Evolutionary conservation across 2,329 filamentous ascomycete species (phyloP).

Genomic region (Hymenoscyphus fraxineus): DNA sequence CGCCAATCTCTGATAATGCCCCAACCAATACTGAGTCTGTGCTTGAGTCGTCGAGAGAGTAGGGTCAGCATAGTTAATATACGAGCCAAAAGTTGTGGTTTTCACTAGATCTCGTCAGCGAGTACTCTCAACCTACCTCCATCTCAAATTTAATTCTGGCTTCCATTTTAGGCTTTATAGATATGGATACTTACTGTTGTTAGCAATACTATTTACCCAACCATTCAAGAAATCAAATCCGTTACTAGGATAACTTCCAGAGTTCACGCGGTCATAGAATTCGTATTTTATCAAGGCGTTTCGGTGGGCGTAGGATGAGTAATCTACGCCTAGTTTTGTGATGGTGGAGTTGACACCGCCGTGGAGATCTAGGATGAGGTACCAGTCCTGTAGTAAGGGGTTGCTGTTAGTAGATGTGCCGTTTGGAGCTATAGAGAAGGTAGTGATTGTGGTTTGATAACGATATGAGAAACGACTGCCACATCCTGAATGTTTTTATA

Average conservation of each 20-base stretch:
- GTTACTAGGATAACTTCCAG: slow-evolving; percentile 15
- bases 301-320: slow-evolving; percentile 22
- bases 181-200: slow-evolving; percentile 4
- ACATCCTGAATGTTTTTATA: not conserved
- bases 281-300: slow-evolving; percentile 20
- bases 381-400: slow-evolving; percentile 17
- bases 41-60: slow-evolving; percentile 15
- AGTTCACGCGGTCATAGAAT: slow-evolving; percentile 15
- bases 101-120: slow-evolving; percentile 6
- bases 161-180: too few species aligned
- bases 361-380: slow-evolving; percentile 22
- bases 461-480: not conserved
- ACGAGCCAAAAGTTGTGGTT: slow-evolving; percentile 16
- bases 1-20: slow-evolving; percentile 14
- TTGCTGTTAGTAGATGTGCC: not conserved
- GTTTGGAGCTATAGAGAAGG: not conserved
- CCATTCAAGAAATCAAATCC: slow-evolving; percentile 15
- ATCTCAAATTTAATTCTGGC: too few species aligned
- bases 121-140: not conserved
- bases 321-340: slow-evolving; percentile 8
- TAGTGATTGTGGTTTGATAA: not conserved
- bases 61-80: slow-evolving; percentile 25
- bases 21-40: slow-evolving; percentile 19
- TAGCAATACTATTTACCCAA: slow-evolving; percentile 11
- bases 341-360: slow-evolving; percentile 18